Conservation (phyloP, 768 basidiomycete genomes). For the Calocera cornea region DNA sequence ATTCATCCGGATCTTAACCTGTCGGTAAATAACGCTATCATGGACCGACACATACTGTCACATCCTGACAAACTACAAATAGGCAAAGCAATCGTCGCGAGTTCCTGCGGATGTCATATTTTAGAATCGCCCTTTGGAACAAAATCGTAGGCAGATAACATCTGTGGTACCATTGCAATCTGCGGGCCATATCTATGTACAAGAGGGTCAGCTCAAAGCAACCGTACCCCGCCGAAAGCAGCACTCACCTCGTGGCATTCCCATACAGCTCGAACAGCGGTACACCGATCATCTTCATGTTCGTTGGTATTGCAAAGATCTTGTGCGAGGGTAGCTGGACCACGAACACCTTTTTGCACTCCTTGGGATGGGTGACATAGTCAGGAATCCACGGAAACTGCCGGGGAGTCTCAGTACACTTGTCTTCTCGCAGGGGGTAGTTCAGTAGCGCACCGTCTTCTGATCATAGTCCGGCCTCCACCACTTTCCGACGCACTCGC, state of each 20-base stretch:
- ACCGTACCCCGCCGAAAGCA: no score
- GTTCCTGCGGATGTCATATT: no score
- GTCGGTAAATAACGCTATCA: no score
- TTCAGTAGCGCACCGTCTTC: constrained; percentile 64
- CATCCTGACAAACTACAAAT: no score
- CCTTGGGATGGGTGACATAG: constrained; percentile 95
- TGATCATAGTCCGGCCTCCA: constrained; percentile 98
- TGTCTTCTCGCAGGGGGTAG: constrained; percentile 4
- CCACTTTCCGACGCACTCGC: constrained; percentile 95
- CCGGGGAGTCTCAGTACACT: neutral
- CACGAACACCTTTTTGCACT: constrained; percentile 90
- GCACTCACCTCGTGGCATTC: constrained; percentile 77
- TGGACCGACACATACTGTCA: no score
- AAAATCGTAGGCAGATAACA: no score
- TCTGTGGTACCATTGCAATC: no score
- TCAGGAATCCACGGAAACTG: constrained; percentile 86
- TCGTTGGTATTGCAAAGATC: constrained; percentile 90
- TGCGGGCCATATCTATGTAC: no score
- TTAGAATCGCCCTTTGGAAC: no score
- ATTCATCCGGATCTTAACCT: no score
- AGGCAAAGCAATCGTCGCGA: no score
- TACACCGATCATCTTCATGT: constrained; percentile 96
- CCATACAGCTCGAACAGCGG: constrained; percentile 96
- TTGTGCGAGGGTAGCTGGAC: constrained; percentile 93
- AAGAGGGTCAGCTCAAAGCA: no score